A percentile compares a stretch with the other conserved stretches of the same genome.
Conservation (phyloP, 257 asterid species). For the Ehretia macrophylla region DNA sequence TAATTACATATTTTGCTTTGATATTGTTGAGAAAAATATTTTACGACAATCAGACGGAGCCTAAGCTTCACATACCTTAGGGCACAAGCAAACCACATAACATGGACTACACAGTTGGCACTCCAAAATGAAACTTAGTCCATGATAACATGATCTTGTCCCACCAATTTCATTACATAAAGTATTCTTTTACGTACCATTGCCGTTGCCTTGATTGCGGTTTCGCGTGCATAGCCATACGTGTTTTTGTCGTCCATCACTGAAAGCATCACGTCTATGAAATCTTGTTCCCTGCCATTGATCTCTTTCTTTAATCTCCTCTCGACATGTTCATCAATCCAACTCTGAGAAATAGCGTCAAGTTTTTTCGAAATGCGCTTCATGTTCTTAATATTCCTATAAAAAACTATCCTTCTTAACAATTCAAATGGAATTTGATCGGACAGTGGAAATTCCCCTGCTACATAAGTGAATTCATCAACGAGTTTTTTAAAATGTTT, state of each 20-base stretch:
- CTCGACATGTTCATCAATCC: conserved; percentile 21
- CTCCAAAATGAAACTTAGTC: too few species aligned
- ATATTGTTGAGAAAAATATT: too few species aligned
- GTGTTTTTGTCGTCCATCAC: conserved; percentile 19
- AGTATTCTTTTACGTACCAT: conserved; percentile 25
- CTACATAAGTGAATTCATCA: conserved; percentile 31
- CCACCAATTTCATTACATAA: too few species aligned
- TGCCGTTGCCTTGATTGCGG: conserved; percentile 45
- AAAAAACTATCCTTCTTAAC: not conserved
- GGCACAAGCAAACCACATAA: too few species aligned
- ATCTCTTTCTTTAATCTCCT: conserved; percentile 2
- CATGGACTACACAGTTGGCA: not conserved
- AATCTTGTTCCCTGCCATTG: conserved; percentile 25
- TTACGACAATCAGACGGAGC: too few species aligned
- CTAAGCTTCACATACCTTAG: too few species aligned
- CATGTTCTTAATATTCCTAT: not conserved
- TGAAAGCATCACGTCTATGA: conserved; percentile 54
- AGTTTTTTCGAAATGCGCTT: not conserved
- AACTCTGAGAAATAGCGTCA: not conserved
- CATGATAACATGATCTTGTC: too few species aligned
- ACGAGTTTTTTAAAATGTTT: conserved; percentile 15
- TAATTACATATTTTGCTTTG: too few species aligned
- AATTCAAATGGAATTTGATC: conserved; percentile 10
- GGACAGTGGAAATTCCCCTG: conserved; percentile 27
- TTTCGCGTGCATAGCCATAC: conserved; percentile 29